Percentiles rank a stretch among this genome's conserved stretches.
phyloP scores from a whole-genome alignment of 169 alveolate species.

The Cryptosporidium baileyi region DNA sequence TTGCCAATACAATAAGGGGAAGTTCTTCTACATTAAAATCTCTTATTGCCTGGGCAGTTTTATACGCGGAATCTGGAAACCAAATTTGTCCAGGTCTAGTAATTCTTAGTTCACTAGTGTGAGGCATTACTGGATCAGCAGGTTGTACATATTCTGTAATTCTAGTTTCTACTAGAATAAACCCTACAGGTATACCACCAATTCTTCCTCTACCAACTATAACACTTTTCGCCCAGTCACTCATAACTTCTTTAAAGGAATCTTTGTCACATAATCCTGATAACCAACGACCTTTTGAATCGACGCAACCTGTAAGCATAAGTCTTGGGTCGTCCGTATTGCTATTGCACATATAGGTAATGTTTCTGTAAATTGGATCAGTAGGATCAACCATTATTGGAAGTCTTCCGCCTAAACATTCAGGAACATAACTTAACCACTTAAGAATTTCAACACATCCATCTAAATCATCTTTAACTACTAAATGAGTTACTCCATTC shows the following conservation, averaged over 20 bases:
- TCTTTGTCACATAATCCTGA: slow-evolving; percentile 77
- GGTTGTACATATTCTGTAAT: slow-evolving; percentile 73
- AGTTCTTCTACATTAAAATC: slow-evolving; percentile 84
- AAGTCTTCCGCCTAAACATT: slow-evolving; percentile 77
- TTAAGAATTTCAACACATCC: slow-evolving; percentile 80
- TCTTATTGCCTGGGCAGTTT: slow-evolving; percentile 86
- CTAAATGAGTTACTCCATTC: slow-evolving; percentile 87
- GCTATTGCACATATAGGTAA: slow-evolving; percentile 72
- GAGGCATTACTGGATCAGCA: slow-evolving; percentile 82
- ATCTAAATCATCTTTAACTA: slow-evolving; percentile 82
- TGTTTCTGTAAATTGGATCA: slow-evolving; percentile 75
- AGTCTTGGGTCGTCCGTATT: slow-evolving; percentile 79
- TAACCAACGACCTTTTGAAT: slow-evolving; percentile 71
- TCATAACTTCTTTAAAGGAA: slow-evolving; percentile 78
- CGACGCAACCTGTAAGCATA: slow-evolving; percentile 74
- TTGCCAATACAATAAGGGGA: slow-evolving; percentile 82
- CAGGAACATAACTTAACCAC: slow-evolving; percentile 84
- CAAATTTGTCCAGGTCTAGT: slow-evolving; percentile 79
- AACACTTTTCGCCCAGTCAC: slow-evolving; percentile 82
- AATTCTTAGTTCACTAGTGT: slow-evolving; percentile 72
- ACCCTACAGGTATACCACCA: slow-evolving; percentile 83
- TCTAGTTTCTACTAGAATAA: slow-evolving; percentile 78
- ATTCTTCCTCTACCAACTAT: slow-evolving; percentile 81
- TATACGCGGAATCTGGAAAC: slow-evolving; percentile 87
- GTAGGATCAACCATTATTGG: slow-evolving; percentile 74